Conservation (phyloP, 176 grass and related monocot genomes). For the Zoysia japonica region DNA sequence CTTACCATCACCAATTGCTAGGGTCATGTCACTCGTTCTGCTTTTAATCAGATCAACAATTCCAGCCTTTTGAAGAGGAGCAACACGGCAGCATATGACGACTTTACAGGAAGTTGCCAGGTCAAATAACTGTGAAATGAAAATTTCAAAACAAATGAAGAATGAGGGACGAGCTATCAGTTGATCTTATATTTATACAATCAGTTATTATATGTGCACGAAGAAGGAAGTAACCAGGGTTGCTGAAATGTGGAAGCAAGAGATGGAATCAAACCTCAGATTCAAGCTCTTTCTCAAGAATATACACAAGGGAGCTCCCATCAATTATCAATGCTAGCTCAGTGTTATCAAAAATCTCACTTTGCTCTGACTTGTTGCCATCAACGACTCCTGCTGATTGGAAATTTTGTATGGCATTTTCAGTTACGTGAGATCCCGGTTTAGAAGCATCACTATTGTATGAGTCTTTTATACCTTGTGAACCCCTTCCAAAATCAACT, state of each 20-base stretch:
- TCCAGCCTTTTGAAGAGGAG: conserved; percentile 98
- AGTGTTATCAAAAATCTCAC: conserved; percentile 44
- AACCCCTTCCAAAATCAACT: conserved; percentile 37
- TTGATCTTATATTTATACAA: too few relatives aligned
- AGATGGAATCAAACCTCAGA: conserved; percentile 67
- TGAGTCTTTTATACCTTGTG: conserved; percentile 38
- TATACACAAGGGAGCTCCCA: conserved; percentile 95
- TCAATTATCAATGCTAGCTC: conserved; percentile 94
- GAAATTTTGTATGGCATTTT: conserved; percentile 41
- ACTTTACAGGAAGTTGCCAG: conserved; percentile 93
- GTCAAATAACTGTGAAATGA: conserved; percentile 83
- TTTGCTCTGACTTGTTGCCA: conserved; percentile 39
- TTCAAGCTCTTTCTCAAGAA: conserved; percentile 96
- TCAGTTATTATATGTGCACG: too few relatives aligned
- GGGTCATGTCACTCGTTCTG: conserved; percentile 95
- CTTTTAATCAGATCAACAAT: conserved; percentile 98
- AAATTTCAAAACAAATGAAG: conserved; percentile 19
- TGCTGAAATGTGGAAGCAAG: neutral
- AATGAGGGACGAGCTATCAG: neutral
- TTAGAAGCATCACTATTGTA: conserved; percentile 46
- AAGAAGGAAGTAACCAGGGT: too few relatives aligned
- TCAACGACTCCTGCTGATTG: conserved; percentile 47
- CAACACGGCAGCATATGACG: conserved; percentile 97
- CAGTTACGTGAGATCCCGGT: conserved; percentile 46
- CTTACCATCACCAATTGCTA: conserved; percentile 99